Evolutionary conservation across 1,284 basidiomycete genomes (phyloP).

Genomic region (Xanthoconium separans): DNA sequence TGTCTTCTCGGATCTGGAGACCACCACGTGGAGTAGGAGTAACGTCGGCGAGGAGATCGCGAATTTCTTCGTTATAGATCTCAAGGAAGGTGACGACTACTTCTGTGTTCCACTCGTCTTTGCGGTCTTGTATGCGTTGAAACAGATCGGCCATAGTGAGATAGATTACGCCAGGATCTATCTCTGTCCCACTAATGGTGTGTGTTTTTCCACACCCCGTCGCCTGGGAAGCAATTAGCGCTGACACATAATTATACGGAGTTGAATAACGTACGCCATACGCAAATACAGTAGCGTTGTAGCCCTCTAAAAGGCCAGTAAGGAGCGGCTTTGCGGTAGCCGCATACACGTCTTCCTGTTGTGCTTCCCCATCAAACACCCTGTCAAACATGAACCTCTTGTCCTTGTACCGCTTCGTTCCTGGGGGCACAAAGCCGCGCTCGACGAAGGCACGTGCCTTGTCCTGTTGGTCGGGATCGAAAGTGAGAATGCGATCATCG

Average conservation of each 20-base stretch:
- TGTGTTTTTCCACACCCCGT: conserved; percentile 98
- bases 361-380: conserved; percentile 79
- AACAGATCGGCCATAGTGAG: conserved; percentile 97
- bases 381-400: conserved; percentile 94
- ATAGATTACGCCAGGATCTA: conserved; percentile 91
- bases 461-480: conserved; percentile 91
- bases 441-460: conserved; percentile 71
- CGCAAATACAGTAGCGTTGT: conserved; percentile 95
- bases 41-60: conserved; percentile 87
- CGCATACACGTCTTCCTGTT: conserved; percentile 85
- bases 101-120: conserved; percentile 79
- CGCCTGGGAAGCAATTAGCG: conserved; percentile 55
- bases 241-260: conserved; percentile 8
- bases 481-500: conserved; percentile 89
- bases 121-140: conserved; percentile 80
- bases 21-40: conserved; percentile 71
- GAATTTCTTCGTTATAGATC: conserved; percentile 97
- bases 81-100: conserved; percentile 93
- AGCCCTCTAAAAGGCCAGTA: conserved; percentile 85
- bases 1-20: conserved; percentile 90
- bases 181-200: conserved; percentile 89
- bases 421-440: conserved; percentile 78
- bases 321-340: conserved; percentile 83
- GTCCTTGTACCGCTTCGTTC: conserved; percentile 89
- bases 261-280: conserved; percentile 75